Percentiles rank a stretch among this genome's conserved stretches.
phyloP scores from a whole-genome alignment of 495 filamentous ascomycete species.

The Aspergillus diversus region DNA sequence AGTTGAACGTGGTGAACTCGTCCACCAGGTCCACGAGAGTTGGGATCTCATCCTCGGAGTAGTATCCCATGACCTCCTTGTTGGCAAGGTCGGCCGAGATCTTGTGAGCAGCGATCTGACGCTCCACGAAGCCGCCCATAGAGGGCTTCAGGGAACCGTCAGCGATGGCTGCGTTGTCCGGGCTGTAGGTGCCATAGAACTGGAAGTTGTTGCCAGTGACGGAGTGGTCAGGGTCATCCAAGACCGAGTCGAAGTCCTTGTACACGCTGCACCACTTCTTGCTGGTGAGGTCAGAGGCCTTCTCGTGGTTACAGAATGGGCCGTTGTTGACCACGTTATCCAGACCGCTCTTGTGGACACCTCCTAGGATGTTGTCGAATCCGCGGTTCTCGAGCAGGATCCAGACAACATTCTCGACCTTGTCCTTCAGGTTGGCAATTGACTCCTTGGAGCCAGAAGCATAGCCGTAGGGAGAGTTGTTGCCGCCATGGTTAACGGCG shows the following conservation, averaged over 20 bases:
- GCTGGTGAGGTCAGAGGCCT: conserved; percentile 39
- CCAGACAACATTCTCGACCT: conserved; percentile 51
- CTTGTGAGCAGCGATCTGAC: conserved; percentile 43
- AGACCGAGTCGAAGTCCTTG: conserved; percentile 48
- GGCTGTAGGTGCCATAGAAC: conserved; percentile 49
- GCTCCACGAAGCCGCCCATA: conserved; percentile 53
- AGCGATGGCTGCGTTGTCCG: conserved; percentile 42
- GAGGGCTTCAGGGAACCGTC: conserved; percentile 34
- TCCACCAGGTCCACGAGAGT: conserved; percentile 49
- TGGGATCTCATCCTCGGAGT: conserved; percentile 51
- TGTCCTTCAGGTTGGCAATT: conserved; percentile 39
- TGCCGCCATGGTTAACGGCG: background rate
- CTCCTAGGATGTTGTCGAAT: conserved; percentile 49
- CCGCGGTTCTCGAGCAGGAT: conserved; percentile 51
- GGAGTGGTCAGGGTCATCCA: conserved; percentile 55
- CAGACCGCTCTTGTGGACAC: conserved; percentile 37
- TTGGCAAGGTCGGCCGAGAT: conserved; percentile 39
- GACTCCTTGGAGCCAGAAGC: conserved; percentile 23
- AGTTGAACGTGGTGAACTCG: conserved; percentile 55
- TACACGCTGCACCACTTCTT: conserved; percentile 43
- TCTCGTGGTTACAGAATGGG: conserved; percentile 46
- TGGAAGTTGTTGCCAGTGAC: conserved; percentile 55
- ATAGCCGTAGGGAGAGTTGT: background rate
- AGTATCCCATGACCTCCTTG: conserved; percentile 54
- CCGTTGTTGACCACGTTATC: conserved; percentile 51